Conservation (phyloP, 768 basidiomycete species). For the Hericium coralloides region DNA sequence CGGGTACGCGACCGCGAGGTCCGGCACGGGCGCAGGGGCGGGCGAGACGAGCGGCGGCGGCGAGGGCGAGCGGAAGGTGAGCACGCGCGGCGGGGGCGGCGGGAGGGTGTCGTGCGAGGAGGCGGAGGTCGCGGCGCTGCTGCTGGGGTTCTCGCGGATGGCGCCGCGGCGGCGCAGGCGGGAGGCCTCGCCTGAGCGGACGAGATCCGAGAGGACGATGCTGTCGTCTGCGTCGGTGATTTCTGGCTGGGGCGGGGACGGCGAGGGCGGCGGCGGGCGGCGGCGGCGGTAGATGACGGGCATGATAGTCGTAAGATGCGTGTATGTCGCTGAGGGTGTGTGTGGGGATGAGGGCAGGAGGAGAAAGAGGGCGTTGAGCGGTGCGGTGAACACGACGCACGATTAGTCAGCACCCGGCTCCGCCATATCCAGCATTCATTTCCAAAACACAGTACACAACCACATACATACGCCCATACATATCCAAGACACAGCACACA, state of each 20-base stretch:
- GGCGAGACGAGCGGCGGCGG: background rate
- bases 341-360: background rate
- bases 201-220: constrained; percentile 64
- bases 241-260: constrained; percentile 1
- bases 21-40: background rate
- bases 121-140: constrained; percentile 11
- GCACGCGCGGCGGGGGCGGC: background rate
- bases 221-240: constrained; percentile 51
- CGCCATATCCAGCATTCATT: background rate
- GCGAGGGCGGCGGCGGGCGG: background rate
- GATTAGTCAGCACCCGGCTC: background rate
- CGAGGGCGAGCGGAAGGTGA: background rate
- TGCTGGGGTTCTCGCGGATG: constrained; percentile 35
- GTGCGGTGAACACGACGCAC: background rate
- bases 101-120: constrained; percentile 5
- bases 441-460: background rate
- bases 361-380: background rate
- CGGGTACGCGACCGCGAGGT: constrained; percentile 1
- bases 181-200: constrained; percentile 68
- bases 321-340: background rate
- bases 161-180: constrained; percentile 66
- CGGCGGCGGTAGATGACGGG: constrained; percentile 12
- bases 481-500: background rate
- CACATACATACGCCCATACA: background rate
- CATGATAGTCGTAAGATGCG: constrained; percentile 1